Conservation (phyloP, 306 rosid species). For the Hippophae gyantsensis region DNA sequence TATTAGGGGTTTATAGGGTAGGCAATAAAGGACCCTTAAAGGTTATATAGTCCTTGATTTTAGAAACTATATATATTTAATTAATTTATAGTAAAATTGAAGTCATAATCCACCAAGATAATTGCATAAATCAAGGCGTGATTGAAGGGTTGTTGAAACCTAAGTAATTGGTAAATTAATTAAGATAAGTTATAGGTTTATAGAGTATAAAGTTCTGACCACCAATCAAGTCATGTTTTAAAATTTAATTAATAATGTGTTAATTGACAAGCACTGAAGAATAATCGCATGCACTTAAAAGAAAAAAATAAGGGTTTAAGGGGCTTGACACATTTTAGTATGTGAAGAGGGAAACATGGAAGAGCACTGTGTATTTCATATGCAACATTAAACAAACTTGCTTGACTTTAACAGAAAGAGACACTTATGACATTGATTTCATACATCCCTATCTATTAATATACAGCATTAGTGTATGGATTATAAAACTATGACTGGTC, state of each 20-base stretch:
- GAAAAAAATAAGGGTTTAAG: conserved; percentile 13
- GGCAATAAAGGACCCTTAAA: too few relatives aligned
- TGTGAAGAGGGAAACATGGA: conserved; percentile 55
- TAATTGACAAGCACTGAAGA: too few relatives aligned
- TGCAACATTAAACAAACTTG: conserved; percentile 40
- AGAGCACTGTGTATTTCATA: conserved; percentile 21
- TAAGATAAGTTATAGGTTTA: too few relatives aligned
- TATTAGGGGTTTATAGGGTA: too few relatives aligned
- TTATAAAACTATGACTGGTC: too few relatives aligned
- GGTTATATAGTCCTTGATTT: too few relatives aligned
- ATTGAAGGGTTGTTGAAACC: conserved; percentile 70
- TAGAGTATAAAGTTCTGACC: too few relatives aligned
- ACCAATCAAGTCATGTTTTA: too few relatives aligned
- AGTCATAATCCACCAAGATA: conserved; percentile 31
- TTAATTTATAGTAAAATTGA: background rate
- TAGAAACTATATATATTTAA: background rate
- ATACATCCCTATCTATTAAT: conserved; percentile 13
- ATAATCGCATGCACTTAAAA: conserved; percentile 13
- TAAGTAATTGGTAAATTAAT: conserved; percentile 18
- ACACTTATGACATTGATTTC: conserved; percentile 14
- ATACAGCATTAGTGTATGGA: too few relatives aligned
- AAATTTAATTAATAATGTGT: too few relatives aligned
- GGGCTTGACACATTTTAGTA: conserved; percentile 15
- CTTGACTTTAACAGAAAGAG: background rate
- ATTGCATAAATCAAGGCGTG: conserved; percentile 72